phyloP scores from a whole-genome alignment of 208 protist genomes.

The Sergeia podlipaevii region DNA sequence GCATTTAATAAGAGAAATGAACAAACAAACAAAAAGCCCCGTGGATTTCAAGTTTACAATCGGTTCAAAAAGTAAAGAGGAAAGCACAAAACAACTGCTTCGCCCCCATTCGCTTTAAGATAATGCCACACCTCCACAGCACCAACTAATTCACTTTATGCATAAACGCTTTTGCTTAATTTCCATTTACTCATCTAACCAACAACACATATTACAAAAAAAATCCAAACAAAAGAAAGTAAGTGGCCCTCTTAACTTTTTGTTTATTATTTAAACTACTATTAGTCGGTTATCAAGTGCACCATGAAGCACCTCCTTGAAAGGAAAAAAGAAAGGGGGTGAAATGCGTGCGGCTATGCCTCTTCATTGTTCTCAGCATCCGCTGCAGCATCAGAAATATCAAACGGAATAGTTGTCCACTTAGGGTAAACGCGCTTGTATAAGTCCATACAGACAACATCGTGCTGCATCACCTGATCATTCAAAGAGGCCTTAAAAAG shows the following conservation, averaged over 20 bases:
- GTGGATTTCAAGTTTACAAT: too few relatives aligned
- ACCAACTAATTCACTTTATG: too few relatives aligned
- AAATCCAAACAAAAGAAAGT: slow-evolving; percentile 3
- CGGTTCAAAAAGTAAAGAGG: too few relatives aligned
- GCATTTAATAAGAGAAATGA: too few relatives aligned
- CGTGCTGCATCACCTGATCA: slow-evolving; percentile 92
- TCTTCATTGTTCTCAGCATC: slow-evolving; percentile 10
- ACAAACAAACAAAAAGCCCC: too few relatives aligned
- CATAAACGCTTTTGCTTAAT: slow-evolving; percentile 17
- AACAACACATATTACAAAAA: background rate
- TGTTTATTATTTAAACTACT: too few relatives aligned
- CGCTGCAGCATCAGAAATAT: slow-evolving; percentile 41
- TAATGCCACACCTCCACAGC: too few relatives aligned
- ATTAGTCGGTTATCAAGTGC: too few relatives aligned
- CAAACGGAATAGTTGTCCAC: slow-evolving; percentile 86
- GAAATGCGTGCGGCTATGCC: background rate
- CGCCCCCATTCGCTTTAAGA: too few relatives aligned
- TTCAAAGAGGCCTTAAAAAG: slow-evolving; percentile 96
- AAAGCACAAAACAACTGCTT: too few relatives aligned
- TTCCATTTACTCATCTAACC: background rate
- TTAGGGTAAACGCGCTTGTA: slow-evolving; percentile 97
- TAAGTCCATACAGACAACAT: slow-evolving; percentile 97
- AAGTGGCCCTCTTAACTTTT: background rate
- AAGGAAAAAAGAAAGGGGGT: background rate
- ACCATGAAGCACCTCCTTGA: too few relatives aligned